Percentiles rank a stretch among this genome's conserved stretches.
These are phyloP conservation scores for Coriaria nepalensis DNA, from an alignment of 306 rosid species.

Conservation along the genomic window DNA sequence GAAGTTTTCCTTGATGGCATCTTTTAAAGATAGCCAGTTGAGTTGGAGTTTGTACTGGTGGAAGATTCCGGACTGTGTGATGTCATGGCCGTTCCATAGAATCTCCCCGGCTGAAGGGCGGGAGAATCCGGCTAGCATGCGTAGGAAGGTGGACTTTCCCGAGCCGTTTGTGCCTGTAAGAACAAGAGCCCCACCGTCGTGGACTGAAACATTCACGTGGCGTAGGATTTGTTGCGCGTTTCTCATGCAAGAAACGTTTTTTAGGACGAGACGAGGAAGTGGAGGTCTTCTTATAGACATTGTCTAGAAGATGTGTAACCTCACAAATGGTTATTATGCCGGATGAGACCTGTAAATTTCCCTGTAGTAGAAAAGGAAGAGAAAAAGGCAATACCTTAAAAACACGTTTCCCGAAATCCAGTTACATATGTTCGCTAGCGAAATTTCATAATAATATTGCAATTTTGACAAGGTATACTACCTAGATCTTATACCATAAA, in stretches of 20 bases:
- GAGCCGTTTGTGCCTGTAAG: constrained; percentile 78
- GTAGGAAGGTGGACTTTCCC: constrained; percentile 74
- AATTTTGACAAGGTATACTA: no score
- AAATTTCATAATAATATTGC: no score
- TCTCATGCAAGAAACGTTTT: constrained; percentile 80
- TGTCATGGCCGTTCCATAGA: constrained; percentile 82
- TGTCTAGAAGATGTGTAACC: no score
- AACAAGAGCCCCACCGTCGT: constrained; percentile 73
- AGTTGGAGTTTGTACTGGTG: constrained; percentile 89
- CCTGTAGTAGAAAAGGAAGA: no score
- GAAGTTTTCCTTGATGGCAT: constrained; percentile 41
- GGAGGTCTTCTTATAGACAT: constrained; percentile 50
- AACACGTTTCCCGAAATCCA: no score
- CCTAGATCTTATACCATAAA: no score
- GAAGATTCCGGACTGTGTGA: constrained; percentile 49
- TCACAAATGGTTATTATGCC: no score
- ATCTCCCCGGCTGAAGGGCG: constrained; percentile 76
- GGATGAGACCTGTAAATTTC: no score
- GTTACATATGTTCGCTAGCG: no score
- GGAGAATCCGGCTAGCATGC: constrained; percentile 80
- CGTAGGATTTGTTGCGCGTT: constrained; percentile 74
- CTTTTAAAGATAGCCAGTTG: constrained; percentile 78
- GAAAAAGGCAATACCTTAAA: no score
- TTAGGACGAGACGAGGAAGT: constrained; percentile 62
- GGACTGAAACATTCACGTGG: constrained; percentile 59